A percentile compares a stretch with the other conserved stretches of the same genome.
phyloP scores from a whole-genome alignment of 1,284 basidiomycete genomes.

The Sanghuangporus weigelae region DNA sequence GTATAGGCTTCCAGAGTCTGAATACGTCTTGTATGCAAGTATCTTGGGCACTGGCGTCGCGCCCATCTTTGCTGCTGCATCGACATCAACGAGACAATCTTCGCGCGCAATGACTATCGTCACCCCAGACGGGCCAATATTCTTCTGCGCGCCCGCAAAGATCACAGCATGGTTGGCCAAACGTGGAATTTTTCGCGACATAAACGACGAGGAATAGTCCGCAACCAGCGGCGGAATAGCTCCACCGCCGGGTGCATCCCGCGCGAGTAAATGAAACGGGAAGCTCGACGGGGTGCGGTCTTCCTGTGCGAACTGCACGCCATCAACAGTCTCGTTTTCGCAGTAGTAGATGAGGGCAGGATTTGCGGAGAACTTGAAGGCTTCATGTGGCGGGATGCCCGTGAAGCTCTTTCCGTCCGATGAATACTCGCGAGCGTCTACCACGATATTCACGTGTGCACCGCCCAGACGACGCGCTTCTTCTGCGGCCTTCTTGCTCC shows the following conservation, averaged over 20 bases:
- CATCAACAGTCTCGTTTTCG: slow-evolving; percentile 99
- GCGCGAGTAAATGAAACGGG: slow-evolving; percentile 76
- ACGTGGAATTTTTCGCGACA: slow-evolving; percentile 89
- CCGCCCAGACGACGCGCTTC: slow-evolving; percentile 71
- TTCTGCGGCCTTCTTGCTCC: slow-evolving; percentile 82
- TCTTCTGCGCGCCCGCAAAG: slow-evolving; percentile 99
- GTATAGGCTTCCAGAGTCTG: slow-evolving; percentile 80
- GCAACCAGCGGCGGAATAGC: slow-evolving; percentile 79
- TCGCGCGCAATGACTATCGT: slow-evolving; percentile 92
- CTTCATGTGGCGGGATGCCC: slow-evolving; percentile 67
- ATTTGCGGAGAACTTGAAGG: slow-evolving; percentile 74
- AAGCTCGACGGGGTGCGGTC: slow-evolving; percentile 57
- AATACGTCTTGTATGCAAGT: slow-evolving; percentile 83
- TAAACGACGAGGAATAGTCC: slow-evolving; percentile 96
- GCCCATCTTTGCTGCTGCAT: slow-evolving; percentile 72
- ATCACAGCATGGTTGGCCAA: slow-evolving; percentile 89
- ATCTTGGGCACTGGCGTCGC: slow-evolving; percentile 74
- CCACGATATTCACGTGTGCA: slow-evolving; percentile 61
- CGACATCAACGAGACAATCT: slow-evolving; percentile 86
- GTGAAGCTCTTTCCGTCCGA: slow-evolving; percentile 72
- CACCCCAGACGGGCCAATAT: slow-evolving; percentile 91
- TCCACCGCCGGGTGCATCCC: slow-evolving; percentile 27
- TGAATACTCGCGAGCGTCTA: slow-evolving; percentile 58
- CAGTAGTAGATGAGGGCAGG: slow-evolving; percentile 97
- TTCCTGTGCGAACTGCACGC: slow-evolving; percentile 76